phyloP scores from a whole-genome alignment of 179 eudicot species.

The Silene coronaria region DNA sequence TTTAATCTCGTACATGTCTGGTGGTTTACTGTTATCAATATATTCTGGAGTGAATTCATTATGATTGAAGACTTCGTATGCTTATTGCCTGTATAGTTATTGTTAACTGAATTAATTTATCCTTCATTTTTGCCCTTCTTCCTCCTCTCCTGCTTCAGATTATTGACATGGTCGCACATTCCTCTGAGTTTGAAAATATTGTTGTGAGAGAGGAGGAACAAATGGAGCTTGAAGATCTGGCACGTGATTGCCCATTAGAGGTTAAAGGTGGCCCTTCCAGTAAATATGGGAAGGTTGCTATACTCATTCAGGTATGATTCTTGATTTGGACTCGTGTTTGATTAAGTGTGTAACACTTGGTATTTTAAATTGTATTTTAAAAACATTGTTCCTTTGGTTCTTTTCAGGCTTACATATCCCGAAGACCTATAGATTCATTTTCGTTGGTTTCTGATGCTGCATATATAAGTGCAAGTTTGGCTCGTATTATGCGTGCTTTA shows the following conservation, averaged over 20 bases:
- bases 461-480: slow-evolving; percentile 97
- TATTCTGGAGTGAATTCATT: not conserved
- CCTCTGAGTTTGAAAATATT: slow-evolving; percentile 98
- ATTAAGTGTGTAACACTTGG: not conserved
- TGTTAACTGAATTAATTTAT: not conserved
- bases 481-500: slow-evolving; percentile 88
- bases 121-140: not conserved
- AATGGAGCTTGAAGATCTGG: slow-evolving; percentile 74
- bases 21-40: not conserved
- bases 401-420: slow-evolving; percentile 83
- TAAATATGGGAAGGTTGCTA: slow-evolving; percentile 94
- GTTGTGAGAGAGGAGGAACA: slow-evolving; percentile 97
- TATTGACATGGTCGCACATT: slow-evolving; percentile 97
- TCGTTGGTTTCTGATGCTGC: slow-evolving; percentile 96
- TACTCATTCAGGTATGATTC: slow-evolving; percentile 76
- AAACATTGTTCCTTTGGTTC: not conserved
- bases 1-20: not conserved
- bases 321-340: not conserved
- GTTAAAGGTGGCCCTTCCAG: slow-evolving; percentile 89
- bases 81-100: not conserved
- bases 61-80: slow-evolving; percentile 1
- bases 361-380: not conserved
- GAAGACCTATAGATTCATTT: slow-evolving; percentile 79
- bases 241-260: slow-evolving; percentile 81
- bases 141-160: slow-evolving; percentile 40